Evolutionary conservation across 495 filamentous ascomycete genomes (phyloP).

Genomic region (Cudoniella acicularis): DNA sequence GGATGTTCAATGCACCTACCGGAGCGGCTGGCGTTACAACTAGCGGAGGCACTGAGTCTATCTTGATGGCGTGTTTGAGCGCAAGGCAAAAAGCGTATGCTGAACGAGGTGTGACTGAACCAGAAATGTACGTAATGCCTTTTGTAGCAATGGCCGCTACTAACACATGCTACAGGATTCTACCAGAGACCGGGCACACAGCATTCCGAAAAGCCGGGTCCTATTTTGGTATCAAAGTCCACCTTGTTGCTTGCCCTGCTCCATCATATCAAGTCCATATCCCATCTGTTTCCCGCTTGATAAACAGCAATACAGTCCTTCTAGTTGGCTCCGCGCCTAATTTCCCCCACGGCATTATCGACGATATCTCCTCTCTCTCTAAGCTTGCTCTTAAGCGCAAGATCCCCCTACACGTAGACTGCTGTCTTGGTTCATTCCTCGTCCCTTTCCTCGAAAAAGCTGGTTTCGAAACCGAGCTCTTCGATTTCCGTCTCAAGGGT

Average conservation of each 20-base stretch:
- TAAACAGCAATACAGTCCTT: conserved; percentile 95
- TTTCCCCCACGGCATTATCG: conserved; percentile 96
- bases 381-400: conserved; percentile 73
- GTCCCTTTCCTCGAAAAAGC: conserved; percentile 87
- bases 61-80: conserved; percentile 87
- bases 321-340: conserved; percentile 95
- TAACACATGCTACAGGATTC: conserved; percentile 57
- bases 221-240: conserved; percentile 94
- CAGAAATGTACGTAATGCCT: conserved; percentile 71
- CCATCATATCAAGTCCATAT: conserved; percentile 81
- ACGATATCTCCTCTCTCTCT: conserved; percentile 85
- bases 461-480: conserved; percentile 79
- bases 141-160: conserved; percentile 10
- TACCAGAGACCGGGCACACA: conserved; percentile 90
- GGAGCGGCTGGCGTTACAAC: conserved; percentile 86
- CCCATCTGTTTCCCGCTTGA: conserved; percentile 69
- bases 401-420: conserved; percentile 92
- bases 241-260: conserved; percentile 84
- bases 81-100: conserved; percentile 83
- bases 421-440: conserved; percentile 93
- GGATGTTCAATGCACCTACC: conserved; percentile 85
- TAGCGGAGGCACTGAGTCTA: conserved; percentile 91
- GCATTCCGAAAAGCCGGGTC: conserved; percentile 92
- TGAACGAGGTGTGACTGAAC: conserved; percentile 85
- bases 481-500: conserved; percentile 91